A percentile compares a stretch with the other conserved stretches of the same genome.
Evolutionary conservation across 1,284 basidiomycete genomes (phyloP).

Genomic region (Porodaedalea pini): DNA sequence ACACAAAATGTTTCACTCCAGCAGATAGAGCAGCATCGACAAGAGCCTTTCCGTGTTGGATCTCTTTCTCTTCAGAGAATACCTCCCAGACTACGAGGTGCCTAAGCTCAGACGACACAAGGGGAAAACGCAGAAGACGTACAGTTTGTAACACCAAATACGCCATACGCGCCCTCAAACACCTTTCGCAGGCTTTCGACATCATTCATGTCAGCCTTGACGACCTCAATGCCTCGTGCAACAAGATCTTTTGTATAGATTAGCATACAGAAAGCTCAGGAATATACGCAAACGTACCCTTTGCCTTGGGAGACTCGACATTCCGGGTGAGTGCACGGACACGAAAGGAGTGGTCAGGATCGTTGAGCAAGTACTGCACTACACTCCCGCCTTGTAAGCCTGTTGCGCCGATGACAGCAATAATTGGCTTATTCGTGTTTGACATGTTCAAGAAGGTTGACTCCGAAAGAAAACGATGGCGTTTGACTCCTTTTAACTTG

Average conservation of each 20-base stretch:
- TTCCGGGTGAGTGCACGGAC: slow-evolving; percentile 23
- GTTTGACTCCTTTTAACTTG: not conserved
- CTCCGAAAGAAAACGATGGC: not conserved
- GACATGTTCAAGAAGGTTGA: not conserved
- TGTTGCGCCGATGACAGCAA: slow-evolving; percentile 18
- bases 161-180: slow-evolving; percentile 29
- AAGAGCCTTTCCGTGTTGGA: slow-evolving; percentile 28
- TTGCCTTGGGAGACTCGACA: slow-evolving; percentile 20
- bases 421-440: slow-evolving; percentile 13
- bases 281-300: slow-evolving; percentile 12
- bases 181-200: slow-evolving; percentile 21
- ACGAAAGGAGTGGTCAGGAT: slow-evolving; percentile 14
- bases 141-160: slow-evolving; percentile 32
- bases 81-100: slow-evolving; percentile 21
- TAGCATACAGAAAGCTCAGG: not conserved
- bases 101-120: not conserved
- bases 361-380: slow-evolving; percentile 18
- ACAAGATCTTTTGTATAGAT: slow-evolving; percentile 11
- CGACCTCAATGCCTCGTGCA: slow-evolving; percentile 27
- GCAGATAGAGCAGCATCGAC: slow-evolving; percentile 29
- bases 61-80: slow-evolving; percentile 18
- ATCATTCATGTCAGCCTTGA: slow-evolving; percentile 26
- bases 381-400: slow-evolving; percentile 21
- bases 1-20: slow-evolving; percentile 30
- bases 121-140: slow-evolving; percentile 11